A percentile compares a stretch with the other conserved stretches of the same genome.
phyloP scores from a whole-genome alignment of 2,329 filamentous ascomycete genomes.

The Hypocreales sp. region DNA sequence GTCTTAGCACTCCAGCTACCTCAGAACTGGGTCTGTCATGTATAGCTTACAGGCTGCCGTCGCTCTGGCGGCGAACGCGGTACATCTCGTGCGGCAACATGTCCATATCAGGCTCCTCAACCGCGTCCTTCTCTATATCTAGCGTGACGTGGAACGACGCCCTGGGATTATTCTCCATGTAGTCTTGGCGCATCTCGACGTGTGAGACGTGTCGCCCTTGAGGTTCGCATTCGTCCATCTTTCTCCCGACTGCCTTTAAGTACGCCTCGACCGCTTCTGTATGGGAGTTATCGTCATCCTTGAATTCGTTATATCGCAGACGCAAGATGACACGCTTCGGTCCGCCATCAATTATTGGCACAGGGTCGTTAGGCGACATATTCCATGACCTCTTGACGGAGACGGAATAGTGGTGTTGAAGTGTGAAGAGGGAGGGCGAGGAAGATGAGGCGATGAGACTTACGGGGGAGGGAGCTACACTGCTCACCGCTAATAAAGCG shows the following conservation, averaged over 20 bases:
- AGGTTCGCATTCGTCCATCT: no score
- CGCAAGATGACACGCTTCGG: conserved; percentile 1
- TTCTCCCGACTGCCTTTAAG: not conserved
- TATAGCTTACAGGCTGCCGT: conserved; percentile 1
- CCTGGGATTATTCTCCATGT: not conserved
- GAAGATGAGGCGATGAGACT: no score
- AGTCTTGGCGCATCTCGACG: no score
- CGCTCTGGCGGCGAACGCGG: not conserved
- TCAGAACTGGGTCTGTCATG: no score
- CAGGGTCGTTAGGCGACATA: no score
- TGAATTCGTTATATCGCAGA: not conserved
- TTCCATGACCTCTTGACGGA: no score
- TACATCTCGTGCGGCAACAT: conserved; percentile 1
- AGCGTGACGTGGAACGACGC: conserved; percentile 1
- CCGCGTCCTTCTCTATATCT: not conserved
- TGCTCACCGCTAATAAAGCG: no score
- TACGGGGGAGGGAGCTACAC: no score
- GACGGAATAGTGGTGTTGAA: no score
- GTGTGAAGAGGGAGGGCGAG: no score
- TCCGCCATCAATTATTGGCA: not conserved
- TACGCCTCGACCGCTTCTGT: not conserved
- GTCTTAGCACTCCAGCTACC: no score
- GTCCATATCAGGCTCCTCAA: not conserved
- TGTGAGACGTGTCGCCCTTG: no score
- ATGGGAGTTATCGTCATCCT: not conserved